These are phyloP conservation scores for Deinandra increscens DNA, from an alignment of 129 eudicot species.

Conservation along the genomic window DNA sequence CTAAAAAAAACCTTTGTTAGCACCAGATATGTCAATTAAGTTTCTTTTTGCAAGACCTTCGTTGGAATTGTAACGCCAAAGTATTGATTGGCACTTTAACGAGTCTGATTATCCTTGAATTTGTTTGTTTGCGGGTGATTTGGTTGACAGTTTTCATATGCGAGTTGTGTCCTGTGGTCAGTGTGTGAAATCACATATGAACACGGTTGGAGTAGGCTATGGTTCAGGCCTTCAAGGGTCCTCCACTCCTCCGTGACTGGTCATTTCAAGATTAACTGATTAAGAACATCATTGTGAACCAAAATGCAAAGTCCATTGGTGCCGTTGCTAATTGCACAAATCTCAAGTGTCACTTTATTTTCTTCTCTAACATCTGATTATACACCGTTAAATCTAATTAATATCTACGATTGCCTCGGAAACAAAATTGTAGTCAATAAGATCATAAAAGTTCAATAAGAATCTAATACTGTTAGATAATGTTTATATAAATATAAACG, in stretches of 20 bases:
- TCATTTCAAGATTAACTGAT: not conserved
- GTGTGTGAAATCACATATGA: not conserved
- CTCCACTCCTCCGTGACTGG: not conserved
- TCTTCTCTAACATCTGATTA: not conserved
- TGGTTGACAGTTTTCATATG: not conserved
- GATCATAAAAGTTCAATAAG: no score
- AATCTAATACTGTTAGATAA: no score
- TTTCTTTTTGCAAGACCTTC: not conserved
- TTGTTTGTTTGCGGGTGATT: not conserved
- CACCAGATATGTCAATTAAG: conserved; percentile 1
- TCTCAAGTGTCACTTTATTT: not conserved
- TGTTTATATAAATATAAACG: not conserved
- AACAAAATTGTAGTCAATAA: no score
- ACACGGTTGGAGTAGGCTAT: not conserved
- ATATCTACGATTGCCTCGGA: not conserved
- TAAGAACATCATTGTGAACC: not conserved
- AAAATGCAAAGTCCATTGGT: not conserved
- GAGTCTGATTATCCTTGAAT: not conserved
- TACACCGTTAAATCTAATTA: not conserved
- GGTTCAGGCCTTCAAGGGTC: no score
- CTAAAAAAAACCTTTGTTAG: conserved; percentile 3
- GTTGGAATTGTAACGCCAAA: conserved; percentile 3
- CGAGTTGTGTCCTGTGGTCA: not conserved
- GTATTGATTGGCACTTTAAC: conserved; percentile 11
- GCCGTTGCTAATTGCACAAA: not conserved